phyloP scores from a whole-genome alignment of 169 alveolate genomes.

The Plasmodium gonderi region DNA sequence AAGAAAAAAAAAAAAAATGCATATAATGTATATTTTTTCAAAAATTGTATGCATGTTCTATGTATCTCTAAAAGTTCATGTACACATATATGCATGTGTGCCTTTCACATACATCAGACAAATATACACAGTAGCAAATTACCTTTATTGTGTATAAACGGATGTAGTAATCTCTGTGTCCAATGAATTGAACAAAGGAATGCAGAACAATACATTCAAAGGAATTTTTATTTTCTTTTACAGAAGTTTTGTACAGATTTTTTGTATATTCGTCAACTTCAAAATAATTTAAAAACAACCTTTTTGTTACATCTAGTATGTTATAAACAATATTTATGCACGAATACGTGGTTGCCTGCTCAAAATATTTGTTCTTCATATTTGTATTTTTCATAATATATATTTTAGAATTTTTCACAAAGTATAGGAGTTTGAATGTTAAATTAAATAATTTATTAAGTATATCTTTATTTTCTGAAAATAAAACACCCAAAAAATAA shows the following conservation, averaged over 20 bases:
- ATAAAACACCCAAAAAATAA: slow-evolving; percentile 48
- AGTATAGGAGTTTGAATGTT: slow-evolving; percentile 22
- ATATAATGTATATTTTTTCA: neutral
- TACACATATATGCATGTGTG: neutral
- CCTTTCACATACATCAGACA: too few relatives aligned
- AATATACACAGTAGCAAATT: neutral
- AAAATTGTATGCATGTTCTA: neutral
- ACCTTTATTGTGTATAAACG: slow-evolving; percentile 48
- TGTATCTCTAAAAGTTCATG: neutral
- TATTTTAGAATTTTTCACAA: slow-evolving; percentile 26
- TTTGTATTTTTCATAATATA: slow-evolving; percentile 40
- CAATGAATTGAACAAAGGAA: neutral
- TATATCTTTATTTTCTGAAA: slow-evolving; percentile 55
- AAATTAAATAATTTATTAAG: slow-evolving; percentile 49
- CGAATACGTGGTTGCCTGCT: slow-evolving; percentile 20
- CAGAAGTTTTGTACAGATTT: slow-evolving; percentile 22
- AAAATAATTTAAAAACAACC: slow-evolving; percentile 25
- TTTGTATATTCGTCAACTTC: slow-evolving; percentile 57
- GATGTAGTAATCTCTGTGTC: slow-evolving; percentile 34
- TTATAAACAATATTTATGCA: slow-evolving; percentile 58
- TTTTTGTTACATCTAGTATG: slow-evolving; percentile 39
- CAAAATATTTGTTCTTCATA: slow-evolving; percentile 49
- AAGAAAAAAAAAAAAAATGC: neutral
- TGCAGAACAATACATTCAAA: slow-evolving; percentile 44
- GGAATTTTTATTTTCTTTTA: slow-evolving; percentile 5